Conservation (phyloP, 352 stramenopile genomes). For the Phytophthora macrochlamydospora region DNA sequence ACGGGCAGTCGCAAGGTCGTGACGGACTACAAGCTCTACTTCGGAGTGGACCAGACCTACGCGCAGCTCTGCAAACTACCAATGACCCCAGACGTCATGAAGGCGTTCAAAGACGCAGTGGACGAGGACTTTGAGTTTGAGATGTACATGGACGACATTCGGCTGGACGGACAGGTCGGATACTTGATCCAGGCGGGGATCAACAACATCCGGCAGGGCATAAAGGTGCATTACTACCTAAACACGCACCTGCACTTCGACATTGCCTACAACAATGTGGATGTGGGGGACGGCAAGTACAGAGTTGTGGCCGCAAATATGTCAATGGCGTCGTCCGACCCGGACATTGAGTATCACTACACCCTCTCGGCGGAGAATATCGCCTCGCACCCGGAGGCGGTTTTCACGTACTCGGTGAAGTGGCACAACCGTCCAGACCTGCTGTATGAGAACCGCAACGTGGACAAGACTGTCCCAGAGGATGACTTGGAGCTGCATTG, state of each 20-base stretch:
- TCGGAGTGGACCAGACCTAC: slow-evolving; percentile 84
- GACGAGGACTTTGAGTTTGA: slow-evolving; percentile 98
- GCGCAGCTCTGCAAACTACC: slow-evolving; percentile 90
- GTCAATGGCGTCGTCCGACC: slow-evolving; percentile 60
- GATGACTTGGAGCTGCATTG: slow-evolving; percentile 95
- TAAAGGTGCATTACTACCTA: slow-evolving; percentile 89
- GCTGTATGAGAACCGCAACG: slow-evolving; percentile 90
- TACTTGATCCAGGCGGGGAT: slow-evolving; percentile 79
- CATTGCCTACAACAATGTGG: slow-evolving; percentile 91
- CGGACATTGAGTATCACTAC: slow-evolving; percentile 65
- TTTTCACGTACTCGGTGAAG: slow-evolving; percentile 97
- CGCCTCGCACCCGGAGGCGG: slow-evolving; percentile 45
- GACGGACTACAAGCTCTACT: slow-evolving; percentile 85
- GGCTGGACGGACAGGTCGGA: slow-evolving; percentile 95
- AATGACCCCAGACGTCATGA: slow-evolving; percentile 80
- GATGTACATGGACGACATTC: slow-evolving; percentile 98
- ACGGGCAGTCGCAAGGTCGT: slow-evolving; percentile 94
- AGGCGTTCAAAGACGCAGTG: slow-evolving; percentile 95
- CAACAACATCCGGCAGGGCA: slow-evolving; percentile 38
- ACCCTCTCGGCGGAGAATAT: slow-evolving; percentile 52
- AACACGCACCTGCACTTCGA: slow-evolving; percentile 97
- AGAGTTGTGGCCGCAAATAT: slow-evolving; percentile 80
- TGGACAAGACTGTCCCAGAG: slow-evolving; percentile 55
- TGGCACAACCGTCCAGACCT: slow-evolving; percentile 91
- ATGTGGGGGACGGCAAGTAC: slow-evolving; percentile 88